Evolutionary conservation across 495 filamentous ascomycete genomes (phyloP).

Genomic region (Chlorociboria aeruginascens): DNA sequence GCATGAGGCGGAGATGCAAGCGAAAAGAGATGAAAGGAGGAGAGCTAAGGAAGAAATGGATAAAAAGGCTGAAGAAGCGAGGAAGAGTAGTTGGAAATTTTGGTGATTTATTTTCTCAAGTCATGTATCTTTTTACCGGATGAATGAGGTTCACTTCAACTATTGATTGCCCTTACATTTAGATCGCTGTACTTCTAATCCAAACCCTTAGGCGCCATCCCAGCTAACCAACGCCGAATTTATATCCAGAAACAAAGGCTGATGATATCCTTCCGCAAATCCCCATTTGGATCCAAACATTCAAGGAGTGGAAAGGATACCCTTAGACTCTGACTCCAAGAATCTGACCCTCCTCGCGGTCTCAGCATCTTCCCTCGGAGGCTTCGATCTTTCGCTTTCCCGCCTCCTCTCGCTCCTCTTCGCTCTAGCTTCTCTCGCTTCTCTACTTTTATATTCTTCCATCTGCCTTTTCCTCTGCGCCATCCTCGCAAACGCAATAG

Average conservation of each 20-base stretch:
- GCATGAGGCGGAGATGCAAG: constrained; percentile 41
- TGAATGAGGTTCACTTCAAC: too few species aligned
- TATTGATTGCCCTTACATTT: too few species aligned
- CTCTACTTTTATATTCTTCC: constrained; percentile 68
- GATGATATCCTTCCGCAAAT: background rate
- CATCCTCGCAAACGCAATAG: constrained; percentile 62
- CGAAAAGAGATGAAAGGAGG: constrained; percentile 42
- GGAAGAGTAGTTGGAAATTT: constrained; percentile 35
- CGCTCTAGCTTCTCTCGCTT: constrained; percentile 72
- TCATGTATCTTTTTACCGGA: background rate
- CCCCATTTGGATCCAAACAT: too few species aligned
- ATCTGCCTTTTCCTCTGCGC: constrained; percentile 73
- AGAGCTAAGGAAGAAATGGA: constrained; percentile 30
- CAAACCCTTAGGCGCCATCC: too few species aligned
- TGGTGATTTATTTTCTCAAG: constrained; percentile 27
- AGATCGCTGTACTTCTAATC: too few species aligned
- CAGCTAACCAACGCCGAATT: background rate
- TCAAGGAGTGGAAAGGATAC: constrained; percentile 4
- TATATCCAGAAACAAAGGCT: background rate
- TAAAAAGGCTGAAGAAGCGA: constrained; percentile 25
- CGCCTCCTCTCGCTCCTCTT: constrained; percentile 52
- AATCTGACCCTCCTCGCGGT: constrained; percentile 15
- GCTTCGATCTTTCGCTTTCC: constrained; percentile 22
- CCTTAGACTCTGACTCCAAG: constrained; percentile 15
- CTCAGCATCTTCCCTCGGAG: constrained; percentile 6